Base-by-base conservation (phyloP, 352 stramenopile genomes). In the Pythium sukuiense region DNA sequence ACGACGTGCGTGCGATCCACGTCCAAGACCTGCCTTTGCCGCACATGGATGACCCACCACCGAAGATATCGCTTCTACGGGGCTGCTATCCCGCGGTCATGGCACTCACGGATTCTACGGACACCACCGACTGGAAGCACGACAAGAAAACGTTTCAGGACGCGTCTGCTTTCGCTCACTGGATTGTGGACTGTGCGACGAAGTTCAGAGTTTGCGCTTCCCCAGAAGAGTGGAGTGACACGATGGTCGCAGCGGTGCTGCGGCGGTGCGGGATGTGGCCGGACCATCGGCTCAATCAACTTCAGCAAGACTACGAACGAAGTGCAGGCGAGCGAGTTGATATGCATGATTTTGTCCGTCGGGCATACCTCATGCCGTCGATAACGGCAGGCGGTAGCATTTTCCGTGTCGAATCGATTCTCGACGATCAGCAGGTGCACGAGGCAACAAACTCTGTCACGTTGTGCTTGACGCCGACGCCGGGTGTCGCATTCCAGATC, bases 41-140 rank as follows among this genome's bases (percentile, higher is more conserved):
- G 9, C 12, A 26, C 43, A 49, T 18, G 46, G 33, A 29, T 26
- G 24, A 13, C 8, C 6, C 18, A 20, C 52, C 13, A 11, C 14
- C 5, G 16, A 49, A 49, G 13, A 26, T 24, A 1, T n/a, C 24
- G 33, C 8, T 66, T 3, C 16, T 66, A 2, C 59, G 50, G 14
- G 60, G 49, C 5, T 54, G 27, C 24, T 66, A 26, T 43, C 60
- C 60, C 9, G 60, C 49, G 14, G 4, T 66, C 12, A 27, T 52
- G 35, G 48, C 37, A 7, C 9, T 53, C 41, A 18, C 24, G 8
- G 56, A 63, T 2, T 27, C 16, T 3, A 49, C 43, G 6, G 6
- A 49, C 5, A 6, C 16, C 1, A 49, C 16, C 13, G 43, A 24
- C 2, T 49, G 43, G 43, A 49, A 27, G 14, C 4, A 26, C 6